Evolutionary conservation across 2,329 filamentous ascomycete species (phyloP).

Genomic region (Rhynchosporium graminicola): DNA sequence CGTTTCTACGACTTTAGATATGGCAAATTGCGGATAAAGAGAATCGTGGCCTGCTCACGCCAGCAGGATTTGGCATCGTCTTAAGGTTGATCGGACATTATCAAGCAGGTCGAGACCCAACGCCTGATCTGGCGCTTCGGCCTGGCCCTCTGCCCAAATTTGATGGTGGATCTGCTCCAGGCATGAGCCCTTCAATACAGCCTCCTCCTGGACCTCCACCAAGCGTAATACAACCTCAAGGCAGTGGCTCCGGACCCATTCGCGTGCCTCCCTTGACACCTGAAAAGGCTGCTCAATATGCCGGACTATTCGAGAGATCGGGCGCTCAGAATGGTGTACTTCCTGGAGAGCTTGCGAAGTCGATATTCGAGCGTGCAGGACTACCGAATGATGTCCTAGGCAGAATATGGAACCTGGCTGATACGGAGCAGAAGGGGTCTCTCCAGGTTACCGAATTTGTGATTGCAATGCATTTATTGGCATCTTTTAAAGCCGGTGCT

Average conservation of each 20-base stretch:
- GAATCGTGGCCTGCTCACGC: constrained; percentile 91
- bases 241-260: constrained; percentile 66
- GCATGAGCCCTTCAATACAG: constrained; percentile 49
- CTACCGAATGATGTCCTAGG: constrained; percentile 87
- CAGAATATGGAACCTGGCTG: constrained; percentile 94
- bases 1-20: constrained; percentile 59
- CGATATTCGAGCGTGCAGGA: constrained; percentile 92
- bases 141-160: constrained; percentile 90
- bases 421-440: constrained; percentile 88
- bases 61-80: constrained; percentile 89
- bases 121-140: constrained; percentile 77
- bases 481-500: constrained; percentile 82
- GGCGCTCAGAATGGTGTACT: constrained; percentile 75
- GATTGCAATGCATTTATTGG: constrained; percentile 96
- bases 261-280: constrained; percentile 86
- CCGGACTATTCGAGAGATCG: constrained; percentile 87
- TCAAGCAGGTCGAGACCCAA: constrained; percentile 82
- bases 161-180: constrained; percentile 63
- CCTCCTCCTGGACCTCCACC: constrained; percentile 49
- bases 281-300: constrained; percentile 88
- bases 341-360: constrained; percentile 82
- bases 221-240: constrained; percentile 53
- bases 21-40: constrained; percentile 99
- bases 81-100: constrained; percentile 93
- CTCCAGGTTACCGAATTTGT: constrained; percentile 90